Conservation (phyloP, 768 basidiomycete species). For the Gyrodon lividus region DNA sequence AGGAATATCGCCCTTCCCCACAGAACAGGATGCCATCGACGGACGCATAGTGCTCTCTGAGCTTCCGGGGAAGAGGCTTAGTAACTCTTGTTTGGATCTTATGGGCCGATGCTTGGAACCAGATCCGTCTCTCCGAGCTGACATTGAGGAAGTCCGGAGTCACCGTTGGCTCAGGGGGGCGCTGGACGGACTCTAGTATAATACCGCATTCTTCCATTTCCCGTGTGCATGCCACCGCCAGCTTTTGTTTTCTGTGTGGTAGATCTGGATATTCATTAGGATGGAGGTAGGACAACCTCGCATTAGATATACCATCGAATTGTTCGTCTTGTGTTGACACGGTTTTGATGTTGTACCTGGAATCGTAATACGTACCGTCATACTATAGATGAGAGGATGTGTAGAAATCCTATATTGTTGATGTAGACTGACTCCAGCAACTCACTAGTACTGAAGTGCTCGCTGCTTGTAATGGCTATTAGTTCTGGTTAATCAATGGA, state of each 20-base stretch:
- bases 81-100: conserved; percentile 54
- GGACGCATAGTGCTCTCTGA: conserved; percentile 59
- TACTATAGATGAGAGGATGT: too few species aligned
- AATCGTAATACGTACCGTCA: too few species aligned
- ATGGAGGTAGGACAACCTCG: conserved; percentile 4
- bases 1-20: conserved; percentile 90
- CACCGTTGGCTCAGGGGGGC: conserved; percentile 73
- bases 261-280: conserved; percentile 4
- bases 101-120: conserved; percentile 81
- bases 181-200: conserved; percentile 18
- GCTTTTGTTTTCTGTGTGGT: conserved; percentile 1
- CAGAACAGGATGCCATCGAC: conserved; percentile 73
- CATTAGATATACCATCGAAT: conserved; percentile 1
- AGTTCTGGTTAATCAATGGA: too few species aligned
- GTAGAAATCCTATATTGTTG: too few species aligned
- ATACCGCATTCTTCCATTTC: background rate
- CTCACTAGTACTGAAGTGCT: too few species aligned
- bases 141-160: conserved; percentile 75
- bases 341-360: conserved; percentile 2
- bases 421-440: too few species aligned
- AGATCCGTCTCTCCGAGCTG: conserved; percentile 76
- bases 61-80: conserved; percentile 36
- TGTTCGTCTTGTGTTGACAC: conserved; percentile 16
- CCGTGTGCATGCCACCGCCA: conserved; percentile 7
- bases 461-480: too few species aligned